Conservation (phyloP, 371 early-diverging fungal species). For the Mortierella sp. region DNA sequence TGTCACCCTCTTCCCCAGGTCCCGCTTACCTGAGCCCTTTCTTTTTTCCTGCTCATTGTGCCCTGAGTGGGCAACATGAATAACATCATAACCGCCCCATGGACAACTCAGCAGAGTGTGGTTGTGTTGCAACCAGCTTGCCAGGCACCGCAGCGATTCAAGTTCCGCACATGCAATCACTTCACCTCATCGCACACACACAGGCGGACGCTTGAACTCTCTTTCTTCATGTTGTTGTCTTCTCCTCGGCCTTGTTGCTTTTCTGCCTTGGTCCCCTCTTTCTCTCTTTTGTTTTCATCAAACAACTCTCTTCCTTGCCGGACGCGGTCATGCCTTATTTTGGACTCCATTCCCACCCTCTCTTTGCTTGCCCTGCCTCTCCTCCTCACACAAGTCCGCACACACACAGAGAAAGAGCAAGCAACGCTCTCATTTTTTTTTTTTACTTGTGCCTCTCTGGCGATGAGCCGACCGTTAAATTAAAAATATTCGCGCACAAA, state of each 20-base stretch:
- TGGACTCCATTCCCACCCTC: constrained; percentile 30
- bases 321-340: constrained; percentile 34
- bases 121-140: background rate
- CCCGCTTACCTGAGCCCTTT: constrained; percentile 6
- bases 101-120: background rate
- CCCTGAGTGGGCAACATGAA: background rate
- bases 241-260: background rate
- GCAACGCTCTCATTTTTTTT: constrained; percentile 21
- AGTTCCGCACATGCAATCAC: constrained; percentile 17
- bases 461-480: background rate
- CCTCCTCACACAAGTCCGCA: background rate
- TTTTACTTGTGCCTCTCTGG: background rate
- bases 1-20: background rate
- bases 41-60: background rate
- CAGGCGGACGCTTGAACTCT: background rate
- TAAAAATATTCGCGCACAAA: constrained; percentile 23
- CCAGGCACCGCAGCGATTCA: background rate
- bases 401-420: background rate
- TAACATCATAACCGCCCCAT: no score
- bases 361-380: background rate
- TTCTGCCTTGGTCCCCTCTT: background rate
- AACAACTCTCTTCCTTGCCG: background rate
- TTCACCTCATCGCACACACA: constrained; percentile 1
- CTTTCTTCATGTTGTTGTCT: background rate
- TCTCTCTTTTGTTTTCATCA: background rate